Evolutionary conservation across 2,329 filamentous ascomycete genomes (phyloP).

Genomic region (Colletotrichum karsti): DNA sequence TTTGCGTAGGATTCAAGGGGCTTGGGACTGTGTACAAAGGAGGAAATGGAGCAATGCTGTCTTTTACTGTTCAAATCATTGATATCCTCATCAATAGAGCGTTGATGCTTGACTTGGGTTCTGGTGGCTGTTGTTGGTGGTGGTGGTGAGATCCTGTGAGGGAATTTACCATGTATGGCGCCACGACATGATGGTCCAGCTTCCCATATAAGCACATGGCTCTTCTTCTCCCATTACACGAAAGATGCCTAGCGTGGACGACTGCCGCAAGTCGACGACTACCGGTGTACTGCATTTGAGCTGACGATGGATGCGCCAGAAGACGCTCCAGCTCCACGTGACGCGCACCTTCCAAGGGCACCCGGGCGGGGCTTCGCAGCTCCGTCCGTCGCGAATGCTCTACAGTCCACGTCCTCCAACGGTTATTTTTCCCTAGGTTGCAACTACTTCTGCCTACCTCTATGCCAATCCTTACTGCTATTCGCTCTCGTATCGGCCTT

Average conservation of each 20-base stretch:
- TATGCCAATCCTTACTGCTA: too few species aligned
- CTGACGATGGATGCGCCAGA: not conserved
- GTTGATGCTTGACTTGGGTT: not conserved
- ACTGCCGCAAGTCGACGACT: too few species aligned
- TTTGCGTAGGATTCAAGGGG: conserved; percentile 4
- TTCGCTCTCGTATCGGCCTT: too few species aligned
- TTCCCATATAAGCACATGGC: too few species aligned
- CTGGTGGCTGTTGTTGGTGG: not conserved
- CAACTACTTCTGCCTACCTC: too few species aligned
- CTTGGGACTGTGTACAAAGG: conserved; percentile 8
- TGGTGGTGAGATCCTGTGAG: not conserved
- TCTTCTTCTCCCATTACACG: too few species aligned
- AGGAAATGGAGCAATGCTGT: conserved; percentile 12
- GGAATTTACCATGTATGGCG: not conserved
- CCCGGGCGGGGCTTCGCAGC: conserved; percentile 9
- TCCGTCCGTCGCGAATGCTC: not conserved
- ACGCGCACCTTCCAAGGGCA: not conserved
- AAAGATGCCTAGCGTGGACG: too few species aligned
- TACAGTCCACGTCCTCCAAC: too few species aligned
- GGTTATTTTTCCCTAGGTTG: too few species aligned
- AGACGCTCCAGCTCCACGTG: conserved; percentile 10
- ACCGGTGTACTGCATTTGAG: too few species aligned
- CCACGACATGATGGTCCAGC: not conserved
- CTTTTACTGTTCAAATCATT: conserved; percentile 5
- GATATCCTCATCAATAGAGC: conserved; percentile 23